Conservation (phyloP, 2,329 filamentous ascomycete genomes). For the Neurospora crassa region DNA sequence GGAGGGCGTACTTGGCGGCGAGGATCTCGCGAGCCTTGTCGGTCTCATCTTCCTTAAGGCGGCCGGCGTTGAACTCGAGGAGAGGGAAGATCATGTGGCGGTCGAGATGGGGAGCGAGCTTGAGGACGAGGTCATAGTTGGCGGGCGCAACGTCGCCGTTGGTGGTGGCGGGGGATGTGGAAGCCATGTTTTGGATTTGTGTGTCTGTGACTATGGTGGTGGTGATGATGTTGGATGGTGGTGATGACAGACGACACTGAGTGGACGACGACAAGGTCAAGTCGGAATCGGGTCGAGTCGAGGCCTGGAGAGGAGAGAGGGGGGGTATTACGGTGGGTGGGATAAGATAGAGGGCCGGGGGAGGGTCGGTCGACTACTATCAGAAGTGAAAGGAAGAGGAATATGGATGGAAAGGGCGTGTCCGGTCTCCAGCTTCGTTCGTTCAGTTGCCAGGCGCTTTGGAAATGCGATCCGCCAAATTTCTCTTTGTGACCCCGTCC, state of each 20-base stretch:
- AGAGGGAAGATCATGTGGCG: conserved; percentile 94
- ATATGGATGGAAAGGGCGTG: background rate
- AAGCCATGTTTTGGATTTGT: conserved; percentile 26
- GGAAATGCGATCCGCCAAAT: conserved; percentile 12
- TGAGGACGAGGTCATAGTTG: conserved; percentile 56
- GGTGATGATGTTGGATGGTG: conserved; percentile 1
- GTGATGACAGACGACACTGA: background rate
- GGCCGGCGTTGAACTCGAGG: conserved; percentile 79
- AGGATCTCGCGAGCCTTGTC: conserved; percentile 60
- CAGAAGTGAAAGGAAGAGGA: background rate
- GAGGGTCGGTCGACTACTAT: background rate
- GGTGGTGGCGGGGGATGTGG: conserved; percentile 12
- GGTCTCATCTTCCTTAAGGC: conserved; percentile 62
- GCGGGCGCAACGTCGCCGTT: conserved; percentile 26
- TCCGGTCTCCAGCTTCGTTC: background rate
- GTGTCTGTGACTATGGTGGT: conserved; percentile 26
- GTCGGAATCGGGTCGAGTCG: conserved; percentile 5
- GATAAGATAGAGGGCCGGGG: background rate
- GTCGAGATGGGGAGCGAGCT: conserved; percentile 86
- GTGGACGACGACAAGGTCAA: background rate
- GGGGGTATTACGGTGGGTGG: background rate
- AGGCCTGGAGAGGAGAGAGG: background rate
- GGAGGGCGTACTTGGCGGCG: conserved; percentile 81
- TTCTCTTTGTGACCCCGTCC: conserved; percentile 7
- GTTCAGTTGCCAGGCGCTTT: background rate